A percentile compares a stretch with the other conserved stretches of the same genome.
Conservation (phyloP, 2,329 filamentous ascomycete species). For the Cercospora sesami region DNA sequence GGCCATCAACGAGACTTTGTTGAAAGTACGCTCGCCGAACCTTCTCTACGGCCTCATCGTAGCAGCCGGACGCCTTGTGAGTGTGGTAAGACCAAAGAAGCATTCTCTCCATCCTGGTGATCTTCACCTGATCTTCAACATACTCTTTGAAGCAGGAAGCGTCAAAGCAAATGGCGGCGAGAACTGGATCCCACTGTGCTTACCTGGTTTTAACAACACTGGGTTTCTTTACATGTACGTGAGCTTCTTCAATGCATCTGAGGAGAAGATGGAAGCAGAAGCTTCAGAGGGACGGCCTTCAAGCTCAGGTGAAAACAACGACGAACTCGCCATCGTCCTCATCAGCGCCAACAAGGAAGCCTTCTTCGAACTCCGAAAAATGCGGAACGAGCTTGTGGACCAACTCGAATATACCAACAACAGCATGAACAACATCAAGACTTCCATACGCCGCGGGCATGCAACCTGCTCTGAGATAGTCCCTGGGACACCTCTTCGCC, state of each 20-base stretch:
- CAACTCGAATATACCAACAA: constrained; percentile 71
- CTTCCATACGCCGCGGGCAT: constrained; percentile 69
- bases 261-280: constrained; percentile 23
- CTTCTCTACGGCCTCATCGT: constrained; percentile 92
- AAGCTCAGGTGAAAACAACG: constrained; percentile 42
- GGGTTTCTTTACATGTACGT: constrained; percentile 99
- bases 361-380: constrained; percentile 83
- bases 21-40: constrained; percentile 74
- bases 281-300: constrained; percentile 37
- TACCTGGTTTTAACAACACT: constrained; percentile 94
- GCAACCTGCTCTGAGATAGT: constrained; percentile 72
- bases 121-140: constrained; percentile 95
- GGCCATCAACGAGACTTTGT: constrained; percentile 80
- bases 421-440: constrained; percentile 71
- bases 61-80: constrained; percentile 87
- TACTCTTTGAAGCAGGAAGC: constrained; percentile 94
- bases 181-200: constrained; percentile 94
- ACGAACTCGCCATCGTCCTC: constrained; percentile 83
- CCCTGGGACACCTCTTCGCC: constrained; percentile 75
- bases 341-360: constrained; percentile 91
- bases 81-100: constrained; percentile 88
- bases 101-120: constrained; percentile 96
- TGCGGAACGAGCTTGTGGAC: constrained; percentile 62
- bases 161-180: constrained; percentile 92
- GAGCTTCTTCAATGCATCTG: constrained; percentile 75